phyloP scores from a whole-genome alignment of 2,329 filamentous ascomycete species.

The Pseudopithomyces maydicus region DNA sequence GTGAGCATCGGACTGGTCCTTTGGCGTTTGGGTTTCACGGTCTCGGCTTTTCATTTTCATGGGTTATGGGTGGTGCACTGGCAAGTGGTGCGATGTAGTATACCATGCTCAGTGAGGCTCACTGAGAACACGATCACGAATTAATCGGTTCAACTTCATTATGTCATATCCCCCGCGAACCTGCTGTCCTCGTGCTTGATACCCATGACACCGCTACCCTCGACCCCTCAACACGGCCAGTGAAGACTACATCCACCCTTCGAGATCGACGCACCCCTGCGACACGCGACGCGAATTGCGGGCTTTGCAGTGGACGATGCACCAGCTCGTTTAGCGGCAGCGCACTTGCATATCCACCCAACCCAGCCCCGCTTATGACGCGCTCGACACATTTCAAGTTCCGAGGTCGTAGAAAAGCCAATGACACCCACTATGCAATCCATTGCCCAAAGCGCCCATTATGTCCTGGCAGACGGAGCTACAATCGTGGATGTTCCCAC shows the following conservation, averaged over 20 bases:
- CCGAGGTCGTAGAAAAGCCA: neutral
- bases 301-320: neutral
- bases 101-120: constrained; percentile 44
- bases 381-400: neutral
- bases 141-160: constrained; percentile 32
- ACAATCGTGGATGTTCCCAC: constrained; percentile 49
- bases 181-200: neutral
- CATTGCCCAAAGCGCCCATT: neutral
- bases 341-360: neutral
- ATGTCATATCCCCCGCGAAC: neutral
- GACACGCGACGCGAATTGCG: neutral
- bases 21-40: constrained; percentile 45
- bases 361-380: constrained; percentile 16
- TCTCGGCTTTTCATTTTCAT: constrained; percentile 41
- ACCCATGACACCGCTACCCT: neutral
- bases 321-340: neutral
- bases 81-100: constrained; percentile 45
- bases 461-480: constrained; percentile 50
- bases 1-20: constrained; percentile 33
- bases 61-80: constrained; percentile 43
- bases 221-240: too few species aligned
- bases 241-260: too few species aligned
- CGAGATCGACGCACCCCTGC: neutral
- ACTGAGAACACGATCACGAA: constrained; percentile 39
- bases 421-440: neutral